Conservation (phyloP, 192 early-diverging fungal species). For the Gryganskiella cystojenkinii region DNA sequence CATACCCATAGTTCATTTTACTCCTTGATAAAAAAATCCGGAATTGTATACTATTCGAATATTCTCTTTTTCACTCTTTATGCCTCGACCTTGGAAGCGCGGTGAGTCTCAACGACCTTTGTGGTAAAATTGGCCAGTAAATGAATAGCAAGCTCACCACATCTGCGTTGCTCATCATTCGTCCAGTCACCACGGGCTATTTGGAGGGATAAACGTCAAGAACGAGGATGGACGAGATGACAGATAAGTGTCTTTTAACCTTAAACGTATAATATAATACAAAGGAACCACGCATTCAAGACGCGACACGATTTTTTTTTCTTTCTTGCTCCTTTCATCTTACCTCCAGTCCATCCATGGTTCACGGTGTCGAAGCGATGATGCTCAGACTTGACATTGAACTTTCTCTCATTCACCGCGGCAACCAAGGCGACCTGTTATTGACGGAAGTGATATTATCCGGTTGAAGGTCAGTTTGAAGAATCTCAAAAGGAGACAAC, state of each 20-base stretch:
- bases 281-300: too few species aligned
- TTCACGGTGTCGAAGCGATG: conserved; percentile 62
- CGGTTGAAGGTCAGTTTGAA: too few species aligned
- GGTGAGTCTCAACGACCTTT: conserved; percentile 23
- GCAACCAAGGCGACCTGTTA: conserved; percentile 50
- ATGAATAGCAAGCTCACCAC: conserved; percentile 64
- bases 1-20: neutral
- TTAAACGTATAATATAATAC: too few species aligned
- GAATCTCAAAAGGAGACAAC: too few species aligned
- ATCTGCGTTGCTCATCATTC: conserved; percentile 52
- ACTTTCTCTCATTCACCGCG: conserved; percentile 58
- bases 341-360: conserved; percentile 5
- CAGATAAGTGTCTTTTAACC: neutral
- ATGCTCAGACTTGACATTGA: conserved; percentile 60
- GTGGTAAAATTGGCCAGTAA: conserved; percentile 61
- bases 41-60: neutral
- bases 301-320: too few species aligned
- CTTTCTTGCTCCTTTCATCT: neutral
- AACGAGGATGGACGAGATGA: conserved; percentile 40
- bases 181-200: conserved; percentile 68
- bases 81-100: neutral
- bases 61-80: neutral
- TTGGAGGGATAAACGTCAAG: conserved; percentile 65
- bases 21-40: neutral
- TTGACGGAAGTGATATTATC: too few species aligned